These are phyloP conservation scores for Lachancea meyersii DNA, from an alignment of 805 yeast species.

Conservation along the genomic window DNA sequence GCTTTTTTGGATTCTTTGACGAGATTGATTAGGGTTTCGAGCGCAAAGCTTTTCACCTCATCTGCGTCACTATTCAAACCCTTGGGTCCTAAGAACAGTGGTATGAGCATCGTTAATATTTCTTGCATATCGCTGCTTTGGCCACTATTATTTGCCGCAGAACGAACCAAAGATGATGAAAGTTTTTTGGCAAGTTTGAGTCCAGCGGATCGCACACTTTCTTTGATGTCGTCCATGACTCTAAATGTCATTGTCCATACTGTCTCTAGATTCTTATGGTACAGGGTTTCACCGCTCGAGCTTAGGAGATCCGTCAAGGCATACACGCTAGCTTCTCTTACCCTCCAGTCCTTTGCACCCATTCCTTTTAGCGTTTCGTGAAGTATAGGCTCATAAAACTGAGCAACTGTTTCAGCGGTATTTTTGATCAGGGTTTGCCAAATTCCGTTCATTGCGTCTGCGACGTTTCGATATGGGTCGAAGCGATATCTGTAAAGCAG, in stretches of 20 bases:
- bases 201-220: slow-evolving; percentile 83
- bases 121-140: slow-evolving; percentile 16
- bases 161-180: slow-evolving; percentile 54
- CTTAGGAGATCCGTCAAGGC: slow-evolving; percentile 68
- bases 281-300: slow-evolving; percentile 45
- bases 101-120: slow-evolving; percentile 55
- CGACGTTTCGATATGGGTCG: slow-evolving; percentile 74
- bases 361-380: slow-evolving; percentile 59
- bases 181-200: slow-evolving; percentile 57
- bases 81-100: slow-evolving; percentile 69
- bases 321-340: slow-evolving; percentile 75
- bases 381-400: slow-evolving; percentile 53
- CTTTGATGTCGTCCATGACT: slow-evolving; percentile 89
- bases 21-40: slow-evolving; percentile 65
- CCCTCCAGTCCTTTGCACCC: slow-evolving; percentile 87
- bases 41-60: slow-evolving; percentile 70
- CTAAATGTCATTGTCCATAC: slow-evolving; percentile 89
- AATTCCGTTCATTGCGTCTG: slow-evolving; percentile 79
- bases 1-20: slow-evolving; percentile 58
- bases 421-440: slow-evolving; percentile 68
- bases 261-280: slow-evolving; percentile 48
- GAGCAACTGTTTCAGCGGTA: slow-evolving; percentile 46
- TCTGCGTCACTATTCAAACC: slow-evolving; percentile 83
- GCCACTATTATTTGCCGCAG: slow-evolving; percentile 12
- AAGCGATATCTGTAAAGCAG: slow-evolving; percentile 76